phyloP scores from a whole-genome alignment of 306 rosid genomes.

The Neltuma alba region DNA sequence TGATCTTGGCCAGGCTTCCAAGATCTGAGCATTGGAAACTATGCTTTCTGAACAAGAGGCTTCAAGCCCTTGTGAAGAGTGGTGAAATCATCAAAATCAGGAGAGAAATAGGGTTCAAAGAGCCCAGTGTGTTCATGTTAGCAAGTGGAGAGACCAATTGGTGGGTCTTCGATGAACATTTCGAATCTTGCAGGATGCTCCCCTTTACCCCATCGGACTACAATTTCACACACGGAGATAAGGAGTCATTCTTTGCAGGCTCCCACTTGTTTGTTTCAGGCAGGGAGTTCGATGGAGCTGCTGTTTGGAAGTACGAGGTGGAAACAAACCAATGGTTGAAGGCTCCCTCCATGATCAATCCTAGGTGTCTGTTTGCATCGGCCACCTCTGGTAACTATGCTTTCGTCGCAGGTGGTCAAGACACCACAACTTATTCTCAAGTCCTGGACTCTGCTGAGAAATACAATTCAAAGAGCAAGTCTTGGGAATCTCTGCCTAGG shows the following conservation, averaged over 20 bases:
- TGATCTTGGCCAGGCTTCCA: slow-evolving; percentile 72
- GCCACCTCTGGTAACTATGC: slow-evolving; percentile 61
- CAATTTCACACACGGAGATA: slow-evolving; percentile 47
- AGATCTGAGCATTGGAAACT: slow-evolving; percentile 61
- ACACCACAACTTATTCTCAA: slow-evolving; percentile 34
- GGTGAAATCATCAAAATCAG: slow-evolving; percentile 74
- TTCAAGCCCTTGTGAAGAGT: slow-evolving; percentile 42
- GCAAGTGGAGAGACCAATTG: slow-evolving; percentile 65
- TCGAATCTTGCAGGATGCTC: slow-evolving; percentile 51
- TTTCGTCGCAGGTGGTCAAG: slow-evolving; percentile 79
- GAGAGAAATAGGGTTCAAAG: slow-evolving; percentile 56
- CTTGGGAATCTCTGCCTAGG: slow-evolving; percentile 67
- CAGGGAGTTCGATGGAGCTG: slow-evolving; percentile 52
- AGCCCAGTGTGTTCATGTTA: slow-evolving; percentile 64
- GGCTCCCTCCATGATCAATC: slow-evolving; percentile 69
- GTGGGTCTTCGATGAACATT: slow-evolving; percentile 61
- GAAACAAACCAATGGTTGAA: slow-evolving; percentile 62
- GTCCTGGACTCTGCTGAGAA: slow-evolving; percentile 60
- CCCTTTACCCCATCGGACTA: slow-evolving; percentile 68
- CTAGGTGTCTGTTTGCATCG: slow-evolving; percentile 70
- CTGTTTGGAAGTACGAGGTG: slow-evolving; percentile 67
- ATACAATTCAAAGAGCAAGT: slow-evolving; percentile 52
- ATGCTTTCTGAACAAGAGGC: slow-evolving; percentile 55
- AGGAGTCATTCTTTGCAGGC: slow-evolving; percentile 76
- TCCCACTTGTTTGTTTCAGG: slow-evolving; percentile 76